Evolutionary conservation across 2,329 filamentous ascomycete species (phyloP), one percentile per base, ranked within the genome.

Genomic region (Emericellopsis cladophorae): DNA sequence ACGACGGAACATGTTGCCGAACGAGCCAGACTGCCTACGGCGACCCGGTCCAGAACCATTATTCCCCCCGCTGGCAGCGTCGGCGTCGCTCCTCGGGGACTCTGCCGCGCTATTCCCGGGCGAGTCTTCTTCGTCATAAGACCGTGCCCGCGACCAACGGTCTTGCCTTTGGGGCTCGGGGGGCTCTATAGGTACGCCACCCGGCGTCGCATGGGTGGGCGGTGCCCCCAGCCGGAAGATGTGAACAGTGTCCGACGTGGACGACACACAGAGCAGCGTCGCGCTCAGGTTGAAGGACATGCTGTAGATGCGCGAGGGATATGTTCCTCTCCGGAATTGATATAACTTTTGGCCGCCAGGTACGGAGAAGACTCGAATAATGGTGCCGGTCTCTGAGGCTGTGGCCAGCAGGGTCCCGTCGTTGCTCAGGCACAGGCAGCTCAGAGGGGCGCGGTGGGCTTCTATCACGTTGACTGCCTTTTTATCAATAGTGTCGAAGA

Each of bases 211-310:
- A 37, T 58, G 54, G 8, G 60, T 56, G 5, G 60, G 61, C 15
- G 74, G 68, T 40, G 62, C 67, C 40, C 67, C 68, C 16, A 98
- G 71, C 41, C 89, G 86, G 67, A 98, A 98, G 40, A 98, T 88
- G 58, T 98, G 92, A 9, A 98, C 82, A 0, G 92, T 98, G 54
- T 98, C 92, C 1, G 89, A 94, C 2, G 88, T 89, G 4, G 90
- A 96, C 5, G 92, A 96, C 33, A 98, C 89, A 54, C 89, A 95
- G 31, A 98, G 75, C 10, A 98, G 70, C 2, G 89, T 95, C 3
- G 89, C 94, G 44, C 84, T 88, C 39, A 88, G 80, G 60, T 98
- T 98, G 65, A 98, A 98, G 1, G 89, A 94, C 88, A 98, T 95
- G 74, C 88, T 94, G 65, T 89, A 95, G 51, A 98, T 98, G 33